phyloP scores from a whole-genome alignment of 352 stramenopile genomes.

The Globisporangium megalacanthum region DNA sequence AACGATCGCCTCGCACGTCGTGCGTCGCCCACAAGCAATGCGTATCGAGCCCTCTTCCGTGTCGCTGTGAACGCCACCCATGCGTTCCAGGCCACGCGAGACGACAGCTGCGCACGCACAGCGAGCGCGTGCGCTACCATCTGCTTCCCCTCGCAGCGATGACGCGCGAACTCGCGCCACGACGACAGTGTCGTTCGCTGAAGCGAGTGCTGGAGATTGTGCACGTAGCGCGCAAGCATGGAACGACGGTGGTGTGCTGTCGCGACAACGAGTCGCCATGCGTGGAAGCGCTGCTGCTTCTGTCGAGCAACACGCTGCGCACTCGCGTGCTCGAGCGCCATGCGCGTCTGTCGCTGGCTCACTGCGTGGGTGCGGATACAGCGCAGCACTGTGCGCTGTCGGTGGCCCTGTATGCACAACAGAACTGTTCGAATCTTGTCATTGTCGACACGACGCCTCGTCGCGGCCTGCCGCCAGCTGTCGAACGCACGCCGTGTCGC shows the following conservation, averaged over 20 bases:
- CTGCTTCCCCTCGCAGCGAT: slow-evolving; percentile 12
- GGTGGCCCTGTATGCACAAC: slow-evolving; percentile 20
- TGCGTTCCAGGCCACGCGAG: slow-evolving; percentile 22
- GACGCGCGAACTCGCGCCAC: slow-evolving; percentile 25
- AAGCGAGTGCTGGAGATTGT: slow-evolving; percentile 27
- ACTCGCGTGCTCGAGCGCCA: not conserved
- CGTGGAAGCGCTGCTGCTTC: slow-evolving; percentile 6
- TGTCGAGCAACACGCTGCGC: slow-evolving; percentile 5
- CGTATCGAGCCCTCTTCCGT: slow-evolving; percentile 12
- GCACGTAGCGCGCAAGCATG: slow-evolving; percentile 30
- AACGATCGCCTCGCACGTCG: slow-evolving; percentile 12
- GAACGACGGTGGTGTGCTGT: slow-evolving; percentile 5
- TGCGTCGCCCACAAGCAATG: slow-evolving; percentile 6
- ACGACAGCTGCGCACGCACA: slow-evolving; percentile 22
- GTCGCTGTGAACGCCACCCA: slow-evolving; percentile 21
- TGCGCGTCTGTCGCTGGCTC: slow-evolving; percentile 10
- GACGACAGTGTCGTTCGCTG: slow-evolving; percentile 33
- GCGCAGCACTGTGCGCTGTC: slow-evolving; percentile 19
- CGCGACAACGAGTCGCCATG: slow-evolving; percentile 16
- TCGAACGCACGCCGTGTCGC: slow-evolving; percentile 15
- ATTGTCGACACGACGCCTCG: slow-evolving; percentile 9
- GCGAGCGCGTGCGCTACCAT: slow-evolving; percentile 24
- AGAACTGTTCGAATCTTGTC: slow-evolving; percentile 19
- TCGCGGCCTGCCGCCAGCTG: slow-evolving; percentile 17
- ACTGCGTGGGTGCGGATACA: slow-evolving; percentile 6